Base-by-base conservation (phyloP, 1,284 basidiomycete species). In the Tylopilus orsonianus region DNA sequence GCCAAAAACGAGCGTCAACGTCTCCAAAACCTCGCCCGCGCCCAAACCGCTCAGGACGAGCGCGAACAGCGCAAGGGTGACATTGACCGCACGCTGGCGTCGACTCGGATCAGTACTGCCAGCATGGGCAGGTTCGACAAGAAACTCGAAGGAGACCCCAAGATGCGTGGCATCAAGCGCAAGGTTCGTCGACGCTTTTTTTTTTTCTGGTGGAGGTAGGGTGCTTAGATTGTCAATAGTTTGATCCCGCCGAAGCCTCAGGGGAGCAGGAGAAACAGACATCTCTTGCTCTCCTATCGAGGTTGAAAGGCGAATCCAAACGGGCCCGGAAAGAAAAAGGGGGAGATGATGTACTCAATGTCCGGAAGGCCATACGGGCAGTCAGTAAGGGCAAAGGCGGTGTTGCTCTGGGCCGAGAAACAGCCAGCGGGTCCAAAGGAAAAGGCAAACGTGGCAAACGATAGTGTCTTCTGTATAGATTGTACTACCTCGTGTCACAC, bases 81-180 rank as follows among this genome's bases (percentile, higher is more conserved):
- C 16, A 80, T 97, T 16, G 87, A 94, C 33, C 78, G 80, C 45
- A 87, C 87, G 5, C 74, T 97, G 29, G 82, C 89, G 5, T 81
- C 87, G 2, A 85, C 87, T n/a, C 83, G 90, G 48, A 73, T 79
- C 32, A 91, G 91, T 51, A 98, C 96, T 0, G 96, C 93, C 0
- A 93, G 89, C 57, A 85, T 98, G 85, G 96, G 96, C 57, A 85
- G 79, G 59, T 96, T 97, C 62, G 95, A 98, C 68, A 86, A 83
- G 58, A 85, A 79, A 61, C 79, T 98, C 22, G 87, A 94, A 42
- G 94, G 94, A 18, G 96, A 99, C 70, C 89, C 90, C 64, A 93
- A 92, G 67, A 67, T 85, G 50, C 84, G 84, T 50, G 93, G 95
- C 6, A 70, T 95, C 49, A 98, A 98, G 74, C 83, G 95, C 59